phyloP scores from a whole-genome alignment of 768 basidiomycete genomes.

The Boletus speciosus region DNA sequence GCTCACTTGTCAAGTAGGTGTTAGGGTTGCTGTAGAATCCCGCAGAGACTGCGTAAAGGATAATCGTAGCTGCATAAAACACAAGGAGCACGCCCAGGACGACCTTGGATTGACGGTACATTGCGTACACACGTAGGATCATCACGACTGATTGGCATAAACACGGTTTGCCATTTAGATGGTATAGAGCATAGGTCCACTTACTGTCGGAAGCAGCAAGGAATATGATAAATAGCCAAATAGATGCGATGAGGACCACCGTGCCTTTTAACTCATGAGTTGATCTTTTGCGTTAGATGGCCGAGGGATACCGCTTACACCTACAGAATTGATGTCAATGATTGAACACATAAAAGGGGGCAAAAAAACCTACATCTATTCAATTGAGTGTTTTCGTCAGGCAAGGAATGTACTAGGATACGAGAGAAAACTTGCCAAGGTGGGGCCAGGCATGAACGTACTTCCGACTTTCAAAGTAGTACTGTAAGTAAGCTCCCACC shows the following conservation, averaged over 20 bases:
- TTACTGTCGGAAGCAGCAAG: constrained; percentile 18
- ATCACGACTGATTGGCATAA: constrained; percentile 13
- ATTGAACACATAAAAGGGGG: too few species aligned
- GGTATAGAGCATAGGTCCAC: not conserved
- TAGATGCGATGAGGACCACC: not conserved
- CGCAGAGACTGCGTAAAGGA: not conserved
- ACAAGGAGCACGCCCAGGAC: constrained; percentile 14
- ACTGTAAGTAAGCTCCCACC: not conserved
- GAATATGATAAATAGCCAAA: constrained; percentile 8
- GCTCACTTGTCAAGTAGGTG: constrained; percentile 10
- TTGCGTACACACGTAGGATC: constrained; percentile 25
- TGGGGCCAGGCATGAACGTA: constrained; percentile 18
- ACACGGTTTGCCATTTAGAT: not conserved
- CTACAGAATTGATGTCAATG: constrained; percentile 3
- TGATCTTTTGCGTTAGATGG: not conserved
- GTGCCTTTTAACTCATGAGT: constrained; percentile 8
- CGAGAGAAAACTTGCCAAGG: not conserved
- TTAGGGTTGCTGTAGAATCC: constrained; percentile 4
- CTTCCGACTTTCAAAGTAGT: constrained; percentile 7
- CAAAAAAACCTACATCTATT: constrained; percentile 14
- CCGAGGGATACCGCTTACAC: constrained; percentile 7
- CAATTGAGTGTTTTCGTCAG: not conserved
- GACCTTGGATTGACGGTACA: constrained; percentile 15
- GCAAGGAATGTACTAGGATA: not conserved
- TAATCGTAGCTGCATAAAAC: constrained; percentile 7